phyloP scores from a whole-genome alignment of 1,139 yeast species.

The Pneumocystis murina region DNA sequence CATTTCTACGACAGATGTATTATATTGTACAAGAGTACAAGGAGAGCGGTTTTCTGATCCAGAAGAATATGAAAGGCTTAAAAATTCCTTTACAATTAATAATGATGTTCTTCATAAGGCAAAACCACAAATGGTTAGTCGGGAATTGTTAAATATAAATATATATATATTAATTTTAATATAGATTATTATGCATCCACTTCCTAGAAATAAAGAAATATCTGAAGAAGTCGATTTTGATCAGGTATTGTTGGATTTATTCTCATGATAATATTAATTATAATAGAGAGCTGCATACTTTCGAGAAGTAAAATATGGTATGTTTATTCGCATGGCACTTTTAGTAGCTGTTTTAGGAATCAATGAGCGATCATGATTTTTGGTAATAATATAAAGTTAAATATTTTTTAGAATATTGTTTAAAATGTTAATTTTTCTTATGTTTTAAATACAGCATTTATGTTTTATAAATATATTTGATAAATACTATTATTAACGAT shows the following conservation, averaged over 20 bases:
- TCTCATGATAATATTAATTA: background rate
- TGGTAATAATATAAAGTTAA: background rate
- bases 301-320: slow-evolving; percentile 71
- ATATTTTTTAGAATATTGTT: background rate
- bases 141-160: slow-evolving; percentile 25
- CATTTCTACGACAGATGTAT: slow-evolving; percentile 78
- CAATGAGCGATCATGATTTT: background rate
- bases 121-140: slow-evolving; percentile 67
- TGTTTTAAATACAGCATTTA: background rate
- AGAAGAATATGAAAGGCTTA: slow-evolving; percentile 70
- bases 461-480: background rate
- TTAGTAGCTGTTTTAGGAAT: slow-evolving; percentile 90
- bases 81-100: slow-evolving; percentile 84
- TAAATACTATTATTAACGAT: background rate
- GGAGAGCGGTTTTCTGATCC: slow-evolving; percentile 78
- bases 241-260: slow-evolving; percentile 31
- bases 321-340: slow-evolving; percentile 96
- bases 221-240: slow-evolving; percentile 98
- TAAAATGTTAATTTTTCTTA: background rate
- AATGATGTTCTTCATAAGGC: slow-evolving; percentile 82
- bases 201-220: slow-evolving; percentile 92
- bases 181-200: slow-evolving; percentile 73
- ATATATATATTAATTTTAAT: background rate
- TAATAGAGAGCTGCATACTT: slow-evolving; percentile 11
- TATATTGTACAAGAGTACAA: slow-evolving; percentile 96